Evolutionary conservation across 225 moss, liverwort and hornwort genomes (phyloP).

Genomic region (Rhytidiadelphus loreus): DNA sequence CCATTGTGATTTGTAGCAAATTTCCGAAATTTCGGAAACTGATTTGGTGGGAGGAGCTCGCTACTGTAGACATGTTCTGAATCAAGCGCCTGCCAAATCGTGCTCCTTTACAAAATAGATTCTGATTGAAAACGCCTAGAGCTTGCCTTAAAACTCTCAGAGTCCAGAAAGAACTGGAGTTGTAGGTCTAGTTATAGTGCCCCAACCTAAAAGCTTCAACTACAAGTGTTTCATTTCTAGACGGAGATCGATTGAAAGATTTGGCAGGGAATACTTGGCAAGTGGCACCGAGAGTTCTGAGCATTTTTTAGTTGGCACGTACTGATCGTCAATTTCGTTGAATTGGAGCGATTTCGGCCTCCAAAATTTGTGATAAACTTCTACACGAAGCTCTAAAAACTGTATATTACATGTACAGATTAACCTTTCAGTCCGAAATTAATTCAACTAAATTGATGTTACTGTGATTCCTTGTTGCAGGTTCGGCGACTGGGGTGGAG

Average conservation of each 20-base stretch:
- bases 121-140: neutral
- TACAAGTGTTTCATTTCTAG: neutral
- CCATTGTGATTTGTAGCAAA: no score
- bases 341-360: neutral
- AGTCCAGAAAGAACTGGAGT: neutral
- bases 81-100: neutral
- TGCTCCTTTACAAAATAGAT: neutral
- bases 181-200: neutral
- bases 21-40: neutral
- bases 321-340: no score
- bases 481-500: conserved; percentile 3
- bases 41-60: neutral
- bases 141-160: neutral
- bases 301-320: neutral
- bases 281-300: neutral
- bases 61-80: neutral
- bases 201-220: neutral
- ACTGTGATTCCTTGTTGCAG: neutral
- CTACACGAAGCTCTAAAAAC: neutral
- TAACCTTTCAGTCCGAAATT: no score
- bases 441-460: neutral
- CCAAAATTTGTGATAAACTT: neutral
- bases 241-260: neutral
- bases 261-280: neutral
- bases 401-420: no score